Conservation (phyloP, 83 land plant genomes). For the Thuja plicata region DNA sequence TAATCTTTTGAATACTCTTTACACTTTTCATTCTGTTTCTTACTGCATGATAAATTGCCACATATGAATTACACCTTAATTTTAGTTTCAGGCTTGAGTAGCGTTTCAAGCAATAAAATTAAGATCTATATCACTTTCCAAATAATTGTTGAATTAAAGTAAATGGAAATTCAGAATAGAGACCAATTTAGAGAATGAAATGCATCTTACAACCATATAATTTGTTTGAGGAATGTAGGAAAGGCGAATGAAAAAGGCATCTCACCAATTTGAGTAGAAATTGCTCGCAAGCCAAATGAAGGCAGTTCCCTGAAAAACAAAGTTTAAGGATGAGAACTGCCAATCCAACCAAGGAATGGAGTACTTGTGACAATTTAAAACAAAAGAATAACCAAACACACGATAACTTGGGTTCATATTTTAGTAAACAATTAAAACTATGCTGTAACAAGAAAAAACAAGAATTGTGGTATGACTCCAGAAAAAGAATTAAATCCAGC, state of each 20-base stretch:
- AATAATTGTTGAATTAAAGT: neutral
- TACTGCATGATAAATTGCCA: constrained; percentile 46
- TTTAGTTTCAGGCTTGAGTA: neutral
- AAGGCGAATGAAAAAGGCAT: neutral
- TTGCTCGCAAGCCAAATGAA: constrained; percentile 59
- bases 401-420: neutral
- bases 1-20: constrained; percentile 95
- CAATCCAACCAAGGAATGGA: neutral
- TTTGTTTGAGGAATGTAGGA: neutral
- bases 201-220: neutral
- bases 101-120: neutral
- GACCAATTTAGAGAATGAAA: neutral
- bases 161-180: neutral
- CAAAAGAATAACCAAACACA: neutral
- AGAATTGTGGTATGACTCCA: neutral
- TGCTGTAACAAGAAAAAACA: neutral
- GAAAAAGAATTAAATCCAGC: neutral
- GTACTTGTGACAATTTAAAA: neutral
- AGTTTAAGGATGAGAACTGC: neutral
- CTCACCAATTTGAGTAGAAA: constrained; percentile 82
- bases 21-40: constrained; percentile 97
- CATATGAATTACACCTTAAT: neutral
- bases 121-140: neutral
- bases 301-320: constrained; percentile 37
- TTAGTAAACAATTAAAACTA: neutral